Conservation (phyloP, 192 early-diverging fungal species). For the Podila horticola region DNA sequence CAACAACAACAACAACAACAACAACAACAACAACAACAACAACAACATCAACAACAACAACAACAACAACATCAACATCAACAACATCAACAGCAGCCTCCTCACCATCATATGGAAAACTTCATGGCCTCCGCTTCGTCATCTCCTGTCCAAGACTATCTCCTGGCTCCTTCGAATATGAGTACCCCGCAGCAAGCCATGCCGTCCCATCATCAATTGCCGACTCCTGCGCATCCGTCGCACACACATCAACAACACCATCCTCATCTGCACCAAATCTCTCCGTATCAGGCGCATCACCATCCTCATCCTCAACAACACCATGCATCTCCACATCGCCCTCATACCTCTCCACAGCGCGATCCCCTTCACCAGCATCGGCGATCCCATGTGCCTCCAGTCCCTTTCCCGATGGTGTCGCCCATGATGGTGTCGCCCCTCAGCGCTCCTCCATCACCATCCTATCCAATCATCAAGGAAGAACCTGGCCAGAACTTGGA, state of each 20-base stretch:
- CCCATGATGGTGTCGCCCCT: background rate
- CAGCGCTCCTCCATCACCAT: background rate
- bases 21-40: background rate
- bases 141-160: background rate
- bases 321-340: background rate
- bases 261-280: slow-evolving; percentile 7
- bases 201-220: background rate
- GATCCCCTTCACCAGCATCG: slow-evolving; percentile 8
- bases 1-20: slow-evolving; percentile 14
- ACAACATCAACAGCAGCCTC: slow-evolving; percentile 2
- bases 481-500: background rate
- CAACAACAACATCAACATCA: slow-evolving; percentile 7
- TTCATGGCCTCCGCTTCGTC: slow-evolving; percentile 6
- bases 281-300: slow-evolving; percentile 7
- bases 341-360: background rate
- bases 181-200: background rate
- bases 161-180: slow-evolving; percentile 4
- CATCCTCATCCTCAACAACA: slow-evolving; percentile 6
- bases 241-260: slow-evolving; percentile 1
- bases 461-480: background rate
- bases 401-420: background rate
- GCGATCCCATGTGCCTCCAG: slow-evolving; percentile 4
- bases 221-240: slow-evolving; percentile 1
- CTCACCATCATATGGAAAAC: slow-evolving; percentile 1
- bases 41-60: background rate